These are phyloP conservation scores for Sarocladiaceae sp. DNA, from an alignment of 2,329 filamentous ascomycete species.

Conservation along the genomic window DNA sequence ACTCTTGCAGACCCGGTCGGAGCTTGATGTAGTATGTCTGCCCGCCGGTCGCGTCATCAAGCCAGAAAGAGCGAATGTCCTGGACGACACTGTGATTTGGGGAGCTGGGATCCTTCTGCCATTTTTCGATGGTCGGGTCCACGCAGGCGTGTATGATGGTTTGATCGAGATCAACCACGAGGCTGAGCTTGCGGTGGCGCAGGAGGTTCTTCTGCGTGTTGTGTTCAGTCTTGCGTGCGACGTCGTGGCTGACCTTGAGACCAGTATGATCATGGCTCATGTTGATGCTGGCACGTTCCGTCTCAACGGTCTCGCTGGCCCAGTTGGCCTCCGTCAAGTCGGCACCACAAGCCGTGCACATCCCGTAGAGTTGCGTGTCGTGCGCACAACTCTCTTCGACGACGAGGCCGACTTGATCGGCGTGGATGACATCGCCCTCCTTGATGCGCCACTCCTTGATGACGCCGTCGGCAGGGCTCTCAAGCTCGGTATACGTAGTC, in stretches of 20 bases:
- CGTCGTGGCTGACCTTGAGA: slow-evolving; percentile 74
- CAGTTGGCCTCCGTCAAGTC: slow-evolving; percentile 92
- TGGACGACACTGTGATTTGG: slow-evolving; percentile 89
- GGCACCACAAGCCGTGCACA: slow-evolving; percentile 89
- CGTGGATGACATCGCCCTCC: slow-evolving; percentile 57
- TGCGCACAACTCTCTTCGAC: slow-evolving; percentile 90
- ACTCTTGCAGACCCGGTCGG: slow-evolving; percentile 76
- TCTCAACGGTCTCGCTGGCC: slow-evolving; percentile 72
- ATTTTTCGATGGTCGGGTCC: slow-evolving; percentile 91
- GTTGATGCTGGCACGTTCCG: slow-evolving; percentile 83
- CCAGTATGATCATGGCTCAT: slow-evolving; percentile 90
- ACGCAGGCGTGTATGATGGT: slow-evolving; percentile 98
- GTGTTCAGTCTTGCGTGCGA: slow-evolving; percentile 77
- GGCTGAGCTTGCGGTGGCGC: slow-evolving; percentile 72
- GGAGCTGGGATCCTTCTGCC: slow-evolving; percentile 82
- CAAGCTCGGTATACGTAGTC: slow-evolving; percentile 69
- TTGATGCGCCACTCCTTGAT: slow-evolving; percentile 70
- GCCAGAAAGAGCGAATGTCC: slow-evolving; percentile 81
- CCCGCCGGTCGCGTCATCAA: slow-evolving; percentile 73
- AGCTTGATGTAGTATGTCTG: slow-evolving; percentile 99
- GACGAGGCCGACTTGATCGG: slow-evolving; percentile 56
- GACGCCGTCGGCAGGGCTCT: slow-evolving; percentile 75
- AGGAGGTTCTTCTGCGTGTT: slow-evolving; percentile 80
- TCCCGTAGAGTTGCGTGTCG: slow-evolving; percentile 81
- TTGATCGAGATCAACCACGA: slow-evolving; percentile 96